phyloP scores from a whole-genome alignment of 148 eudicot species.

The Rhododendron ovatum region DNA sequence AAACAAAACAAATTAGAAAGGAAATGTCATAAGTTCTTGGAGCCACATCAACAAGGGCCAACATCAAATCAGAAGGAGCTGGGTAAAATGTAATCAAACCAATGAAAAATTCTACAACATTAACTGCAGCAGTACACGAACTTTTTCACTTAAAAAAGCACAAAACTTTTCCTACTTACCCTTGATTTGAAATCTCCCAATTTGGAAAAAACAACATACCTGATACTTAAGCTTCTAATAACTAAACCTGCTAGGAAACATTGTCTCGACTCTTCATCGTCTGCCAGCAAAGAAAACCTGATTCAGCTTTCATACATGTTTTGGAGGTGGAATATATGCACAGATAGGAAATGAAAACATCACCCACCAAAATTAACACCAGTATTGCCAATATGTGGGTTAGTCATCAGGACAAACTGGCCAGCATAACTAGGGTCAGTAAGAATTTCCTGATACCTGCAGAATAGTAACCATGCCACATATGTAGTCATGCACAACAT shows the following conservation, averaged over 20 bases:
- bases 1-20: not conserved
- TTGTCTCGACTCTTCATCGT: constrained; percentile 85
- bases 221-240: constrained; percentile 85
- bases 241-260: constrained; percentile 91
- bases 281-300: constrained; percentile 31
- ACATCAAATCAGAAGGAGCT: not conserved
- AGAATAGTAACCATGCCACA: not conserved
- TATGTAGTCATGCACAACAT: not conserved
- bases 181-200: not conserved
- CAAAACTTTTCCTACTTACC: not conserved
- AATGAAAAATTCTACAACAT: not conserved
- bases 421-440: constrained; percentile 99
- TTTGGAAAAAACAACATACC: constrained; percentile 33
- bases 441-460: constrained; percentile 92
- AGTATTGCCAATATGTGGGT: constrained; percentile 95
- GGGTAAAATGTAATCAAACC: not conserved
- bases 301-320: constrained; percentile 7
- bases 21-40: not conserved
- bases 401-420: constrained; percentile 96
- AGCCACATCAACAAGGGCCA: not conserved
- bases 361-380: constrained; percentile 90
- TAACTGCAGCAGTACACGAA: not conserved
- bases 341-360: not conserved
- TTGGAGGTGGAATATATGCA: not conserved
- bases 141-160: not conserved